phyloP scores from a whole-genome alignment of 768 basidiomycete genomes.

The Auriscalpium vulgare region DNA sequence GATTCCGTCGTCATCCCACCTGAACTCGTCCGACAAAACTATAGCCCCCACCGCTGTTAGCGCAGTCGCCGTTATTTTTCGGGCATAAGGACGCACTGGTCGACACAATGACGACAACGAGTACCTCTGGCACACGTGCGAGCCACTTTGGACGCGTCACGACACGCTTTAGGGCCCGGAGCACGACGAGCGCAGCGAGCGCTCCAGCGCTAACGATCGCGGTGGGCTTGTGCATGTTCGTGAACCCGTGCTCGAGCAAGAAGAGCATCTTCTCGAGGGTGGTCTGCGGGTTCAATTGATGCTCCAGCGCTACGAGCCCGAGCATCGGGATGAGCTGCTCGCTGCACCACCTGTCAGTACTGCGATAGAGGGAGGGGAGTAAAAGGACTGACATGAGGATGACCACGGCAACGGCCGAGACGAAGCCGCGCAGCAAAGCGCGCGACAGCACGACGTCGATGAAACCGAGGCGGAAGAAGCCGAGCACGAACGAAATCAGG shows the following conservation, averaged over 20 bases:
- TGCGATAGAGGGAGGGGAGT: background rate
- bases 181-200: slow-evolving; percentile 53
- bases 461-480: slow-evolving; percentile 85
- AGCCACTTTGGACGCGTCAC: slow-evolving; percentile 52
- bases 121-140: slow-evolving; percentile 82
- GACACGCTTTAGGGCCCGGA: slow-evolving; percentile 48
- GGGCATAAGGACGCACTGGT: slow-evolving; percentile 48
- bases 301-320: slow-evolving; percentile 56
- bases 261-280: slow-evolving; percentile 76
- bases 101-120: slow-evolving; percentile 76
- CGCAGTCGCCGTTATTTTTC: no score
- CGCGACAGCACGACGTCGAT: slow-evolving; percentile 90
- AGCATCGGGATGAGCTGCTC: slow-evolving; percentile 89
- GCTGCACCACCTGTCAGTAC: slow-evolving; percentile 27
- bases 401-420: slow-evolving; percentile 77
- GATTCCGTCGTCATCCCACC: slow-evolving; percentile 75
- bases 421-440: slow-evolving; percentile 80
- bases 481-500: slow-evolving; percentile 76
- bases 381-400: slow-evolving; percentile 62
- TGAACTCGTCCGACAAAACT: slow-evolving; percentile 58
- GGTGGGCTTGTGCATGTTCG: slow-evolving; percentile 57
- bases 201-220: slow-evolving; percentile 68
- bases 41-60: background rate
- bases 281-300: slow-evolving; percentile 48
- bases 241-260: slow-evolving; percentile 49